Evolutionary conservation across 2,329 filamentous ascomycete genomes (phyloP), one percentile per base, ranked within the genome.

Genomic region (Hirsutella rhossiliensis): DNA sequence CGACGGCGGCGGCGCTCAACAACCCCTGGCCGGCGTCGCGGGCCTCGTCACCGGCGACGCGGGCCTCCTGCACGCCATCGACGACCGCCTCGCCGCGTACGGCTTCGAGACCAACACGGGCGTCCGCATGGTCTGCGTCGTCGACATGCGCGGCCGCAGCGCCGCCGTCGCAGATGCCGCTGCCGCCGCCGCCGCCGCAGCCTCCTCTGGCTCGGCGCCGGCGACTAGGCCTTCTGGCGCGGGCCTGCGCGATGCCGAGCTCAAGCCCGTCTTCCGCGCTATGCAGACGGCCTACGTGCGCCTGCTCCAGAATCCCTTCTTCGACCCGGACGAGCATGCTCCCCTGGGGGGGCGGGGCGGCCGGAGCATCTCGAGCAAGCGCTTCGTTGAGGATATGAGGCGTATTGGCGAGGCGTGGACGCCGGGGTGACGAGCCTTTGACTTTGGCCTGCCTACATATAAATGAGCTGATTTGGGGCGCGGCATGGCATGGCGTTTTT

Each of bases 101-200:
- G 92, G 92, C 56, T 96, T 87, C 79, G 78, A 97, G 64, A 96
- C 92, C 45, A 97, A 95, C 64, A 97, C 92, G 23, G 88, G 88
- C 36, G 80, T 95, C 50, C 89, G 90, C 60, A 81, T 98, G 57
- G 80, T 97, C 30, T 82, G 88, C 49, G 78, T 96, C 4, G 83
- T 97, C 28, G 90, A 98, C 65, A 87, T 94, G 76, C 80, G 88
- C 52, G 89, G 88, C 2, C 71, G 83, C 19, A 67, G 74, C 41
- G 64, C 71, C 43, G 66, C 63, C 42, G 57, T 54, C 11, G 42
- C 43, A 5, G 47, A 47, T 3, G 48, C 48, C 38, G 50, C 44
- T 8, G 41, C 43, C 36, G 36, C 36, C 12, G 36, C 36, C 8
- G 36, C 36, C 17, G 19, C 36, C 17, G 19, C 19, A 12, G 19